A percentile compares a stretch with the other conserved stretches of the same genome.
These are phyloP conservation scores for Oryza glaberrima DNA, from an alignment of 176 grass and related monocot genomes.

Conservation along the genomic window DNA sequence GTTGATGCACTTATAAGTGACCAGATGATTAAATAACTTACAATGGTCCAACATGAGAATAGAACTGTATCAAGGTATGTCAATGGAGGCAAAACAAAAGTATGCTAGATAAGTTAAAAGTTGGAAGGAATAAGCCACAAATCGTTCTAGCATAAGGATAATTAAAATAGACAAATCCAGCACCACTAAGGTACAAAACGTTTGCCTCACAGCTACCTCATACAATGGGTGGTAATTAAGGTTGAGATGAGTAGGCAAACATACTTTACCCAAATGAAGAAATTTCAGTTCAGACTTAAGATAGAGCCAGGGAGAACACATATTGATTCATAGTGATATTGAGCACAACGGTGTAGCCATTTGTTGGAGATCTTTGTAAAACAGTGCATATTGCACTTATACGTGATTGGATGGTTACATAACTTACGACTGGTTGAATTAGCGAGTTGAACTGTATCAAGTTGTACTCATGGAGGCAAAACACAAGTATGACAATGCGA, in stretches of 20 bases:
- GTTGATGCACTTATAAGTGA: too few relatives aligned
- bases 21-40: too few relatives aligned
- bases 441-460: neutral
- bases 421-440: neutral
- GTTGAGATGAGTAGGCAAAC: neutral
- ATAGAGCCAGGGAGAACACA: neutral
- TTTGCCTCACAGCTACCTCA: neutral
- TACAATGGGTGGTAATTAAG: too few relatives aligned
- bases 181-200: neutral
- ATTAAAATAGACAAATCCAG: neutral
- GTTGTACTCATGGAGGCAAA: neutral
- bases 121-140: too few relatives aligned
- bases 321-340: neutral
- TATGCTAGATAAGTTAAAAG: neutral
- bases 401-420: neutral
- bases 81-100: neutral
- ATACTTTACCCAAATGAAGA: neutral
- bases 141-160: neutral
- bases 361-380: neutral
- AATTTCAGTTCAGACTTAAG: neutral
- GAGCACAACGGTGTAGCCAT: neutral
- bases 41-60: neutral
- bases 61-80: neutral
- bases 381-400: neutral
- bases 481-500: neutral